A percentile compares a stretch with the other conserved stretches of the same genome.
phyloP scores from a whole-genome alignment of 1,284 basidiomycete genomes.

The Melanopsichium pennsylvanicum region DNA sequence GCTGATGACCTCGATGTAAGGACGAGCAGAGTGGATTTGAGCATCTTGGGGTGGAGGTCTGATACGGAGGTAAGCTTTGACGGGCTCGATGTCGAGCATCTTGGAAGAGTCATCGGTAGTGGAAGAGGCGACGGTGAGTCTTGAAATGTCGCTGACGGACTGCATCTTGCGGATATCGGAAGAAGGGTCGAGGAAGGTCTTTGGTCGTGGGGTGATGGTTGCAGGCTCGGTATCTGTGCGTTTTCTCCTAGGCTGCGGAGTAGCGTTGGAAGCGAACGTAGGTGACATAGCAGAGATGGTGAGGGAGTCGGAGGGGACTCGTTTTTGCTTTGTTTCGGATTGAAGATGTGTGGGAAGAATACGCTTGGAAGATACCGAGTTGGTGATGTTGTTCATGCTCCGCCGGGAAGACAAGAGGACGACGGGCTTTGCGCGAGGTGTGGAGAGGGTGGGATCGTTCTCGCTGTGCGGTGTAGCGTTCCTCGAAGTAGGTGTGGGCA shows the following conservation, averaged over 20 bases:
- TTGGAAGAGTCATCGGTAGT: conserved; percentile 15
- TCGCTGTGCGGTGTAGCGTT: conserved; percentile 32
- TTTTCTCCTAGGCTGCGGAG: conserved; percentile 30
- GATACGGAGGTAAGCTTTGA: conserved; percentile 60
- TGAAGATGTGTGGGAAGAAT: conserved; percentile 30
- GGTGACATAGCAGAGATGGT: neutral
- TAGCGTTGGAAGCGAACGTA: conserved; percentile 16
- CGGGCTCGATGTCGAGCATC: conserved; percentile 34
- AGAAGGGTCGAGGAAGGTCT: neutral
- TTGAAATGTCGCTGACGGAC: conserved; percentile 29
- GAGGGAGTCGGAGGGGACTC: neutral
- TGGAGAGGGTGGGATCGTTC: conserved; percentile 30
- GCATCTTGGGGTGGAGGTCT: conserved; percentile 44
- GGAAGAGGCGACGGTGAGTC: conserved; percentile 16
- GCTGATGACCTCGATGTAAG: conserved; percentile 64
- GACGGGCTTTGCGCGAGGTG: conserved; percentile 15
- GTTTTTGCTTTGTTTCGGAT: conserved; percentile 10
- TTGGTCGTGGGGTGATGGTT: conserved; percentile 25
- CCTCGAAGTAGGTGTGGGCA: conserved; percentile 22
- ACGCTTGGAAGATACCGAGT: conserved; percentile 29
- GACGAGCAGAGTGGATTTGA: conserved; percentile 24
- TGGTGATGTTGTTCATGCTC: conserved; percentile 44
- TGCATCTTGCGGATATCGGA: conserved; percentile 33
- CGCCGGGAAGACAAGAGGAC: conserved; percentile 12
- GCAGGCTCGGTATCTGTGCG: conserved; percentile 39